Percentiles rank a stretch among this genome's conserved stretches.
Conservation (phyloP, 1,284 basidiomycete species). For the Cutaneotrichosporon dermatis region DNA sequence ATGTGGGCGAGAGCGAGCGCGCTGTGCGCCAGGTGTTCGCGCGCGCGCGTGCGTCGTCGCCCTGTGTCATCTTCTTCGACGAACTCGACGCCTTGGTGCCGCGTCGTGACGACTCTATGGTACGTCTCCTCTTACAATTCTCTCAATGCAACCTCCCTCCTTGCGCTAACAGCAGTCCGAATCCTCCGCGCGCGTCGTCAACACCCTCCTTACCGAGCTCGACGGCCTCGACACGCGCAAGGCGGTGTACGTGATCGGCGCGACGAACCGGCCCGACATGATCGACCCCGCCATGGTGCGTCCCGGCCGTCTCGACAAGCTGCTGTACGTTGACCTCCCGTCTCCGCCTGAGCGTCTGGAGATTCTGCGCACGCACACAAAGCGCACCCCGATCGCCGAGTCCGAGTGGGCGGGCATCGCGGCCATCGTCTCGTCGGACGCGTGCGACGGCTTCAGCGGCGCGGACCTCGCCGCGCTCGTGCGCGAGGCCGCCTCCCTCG, state of each 20-base stretch:
- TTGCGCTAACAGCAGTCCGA: conserved; percentile 62
- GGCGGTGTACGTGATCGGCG: conserved; percentile 90
- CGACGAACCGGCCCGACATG: conserved; percentile 98
- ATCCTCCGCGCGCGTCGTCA: conserved; percentile 93
- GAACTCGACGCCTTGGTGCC: conserved; percentile 96
- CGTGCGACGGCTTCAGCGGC: conserved; percentile 80
- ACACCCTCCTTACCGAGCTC: conserved; percentile 91
- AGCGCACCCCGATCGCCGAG: conserved; percentile 66
- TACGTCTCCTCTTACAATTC: conserved; percentile 46
- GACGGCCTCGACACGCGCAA: conserved; percentile 89
- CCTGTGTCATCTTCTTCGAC: conserved; percentile 99
- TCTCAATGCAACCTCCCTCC: no score
- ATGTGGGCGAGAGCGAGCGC: conserved; percentile 94
- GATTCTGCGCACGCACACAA: conserved; percentile 69
- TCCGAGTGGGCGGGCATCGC: conserved; percentile 40
- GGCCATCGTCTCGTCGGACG: conserved; percentile 47
- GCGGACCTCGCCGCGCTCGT: conserved; percentile 84
- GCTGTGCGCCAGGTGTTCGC: conserved; percentile 95
- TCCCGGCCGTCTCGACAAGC: conserved; percentile 90
- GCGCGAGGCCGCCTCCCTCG: conserved; percentile 81
- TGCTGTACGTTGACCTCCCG: conserved; percentile 93
- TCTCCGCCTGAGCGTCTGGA: conserved; percentile 71
- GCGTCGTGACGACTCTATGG: conserved; percentile 82
- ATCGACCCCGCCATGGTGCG: conserved; percentile 98
- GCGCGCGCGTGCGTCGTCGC: conserved; percentile 95